These are phyloP conservation scores for Diaporthe sp. DNA, from an alignment of 2,329 filamentous ascomycete genomes.

Conservation along the genomic window DNA sequence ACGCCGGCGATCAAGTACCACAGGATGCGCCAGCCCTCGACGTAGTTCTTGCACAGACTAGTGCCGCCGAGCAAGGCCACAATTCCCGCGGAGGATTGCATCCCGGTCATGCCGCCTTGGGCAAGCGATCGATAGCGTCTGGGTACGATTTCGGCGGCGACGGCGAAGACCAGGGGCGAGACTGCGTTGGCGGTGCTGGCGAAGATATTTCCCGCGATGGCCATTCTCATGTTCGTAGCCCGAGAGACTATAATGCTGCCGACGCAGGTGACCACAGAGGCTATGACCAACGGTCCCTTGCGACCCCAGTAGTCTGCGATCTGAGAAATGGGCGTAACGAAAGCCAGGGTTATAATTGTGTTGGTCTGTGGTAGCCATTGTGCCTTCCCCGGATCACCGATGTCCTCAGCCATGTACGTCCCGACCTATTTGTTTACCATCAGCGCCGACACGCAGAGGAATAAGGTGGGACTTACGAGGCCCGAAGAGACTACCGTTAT, in stretches of 20 bases:
- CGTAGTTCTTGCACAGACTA: background rate
- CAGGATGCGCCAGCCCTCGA: constrained; percentile 5
- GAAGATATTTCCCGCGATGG: background rate
- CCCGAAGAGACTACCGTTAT: constrained; percentile 1
- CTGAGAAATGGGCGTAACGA: background rate
- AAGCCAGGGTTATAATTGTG: background rate
- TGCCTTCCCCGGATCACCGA: background rate
- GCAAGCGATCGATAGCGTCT: background rate
- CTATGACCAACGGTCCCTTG: background rate
- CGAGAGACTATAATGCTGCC: background rate
- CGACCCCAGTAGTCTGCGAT: constrained; percentile 9
- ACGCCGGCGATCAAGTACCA: constrained; percentile 4
- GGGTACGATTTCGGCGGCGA: constrained; percentile 1
- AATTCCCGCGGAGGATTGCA: background rate
- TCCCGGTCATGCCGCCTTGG: background rate
- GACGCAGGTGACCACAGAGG: background rate
- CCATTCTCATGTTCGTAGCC: background rate
- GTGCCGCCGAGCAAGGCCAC: background rate
- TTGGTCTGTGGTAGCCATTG: constrained; percentile 5
- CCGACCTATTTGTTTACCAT: background rate
- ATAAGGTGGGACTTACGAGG: background rate
- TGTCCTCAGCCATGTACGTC: background rate
- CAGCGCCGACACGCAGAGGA: background rate
- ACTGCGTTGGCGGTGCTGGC: constrained; percentile 12
- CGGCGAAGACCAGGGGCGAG: background rate